These are phyloP conservation scores for Alisma plantagoaquatica DNA, from an alignment of 106 monocot genomes.

Conservation along the genomic window DNA sequence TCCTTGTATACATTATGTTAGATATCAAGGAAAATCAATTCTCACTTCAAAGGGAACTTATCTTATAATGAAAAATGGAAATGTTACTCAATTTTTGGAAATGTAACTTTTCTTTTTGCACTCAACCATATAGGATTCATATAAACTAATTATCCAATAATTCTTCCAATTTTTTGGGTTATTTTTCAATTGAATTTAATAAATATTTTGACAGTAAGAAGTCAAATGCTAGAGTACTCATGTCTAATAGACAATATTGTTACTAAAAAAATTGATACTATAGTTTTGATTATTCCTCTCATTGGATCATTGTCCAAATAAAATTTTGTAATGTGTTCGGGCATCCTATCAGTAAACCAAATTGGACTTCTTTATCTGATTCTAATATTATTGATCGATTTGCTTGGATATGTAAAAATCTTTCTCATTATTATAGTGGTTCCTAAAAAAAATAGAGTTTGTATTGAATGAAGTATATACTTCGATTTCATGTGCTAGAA, in stretches of 20 bases:
- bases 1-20: not conserved
- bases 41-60: not conserved
- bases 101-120: not conserved
- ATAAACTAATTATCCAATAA: not conserved
- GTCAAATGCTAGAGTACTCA: not conserved
- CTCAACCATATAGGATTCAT: not conserved
- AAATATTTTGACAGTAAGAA: not conserved
- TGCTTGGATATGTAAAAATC: not conserved
- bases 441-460: constrained; percentile 1
- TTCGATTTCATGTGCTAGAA: not conserved
- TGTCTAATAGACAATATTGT: not conserved
- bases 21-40: constrained; percentile 1
- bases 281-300: not conserved
- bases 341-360: not conserved
- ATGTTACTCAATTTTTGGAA: too few relatives aligned
- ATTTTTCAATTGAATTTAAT: not conserved
- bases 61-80: too few relatives aligned
- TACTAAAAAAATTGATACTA: not conserved
- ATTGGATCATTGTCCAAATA: not conserved
- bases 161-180: not conserved
- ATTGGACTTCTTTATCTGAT: not conserved
- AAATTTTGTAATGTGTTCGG: not conserved
- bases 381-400: not conserved
- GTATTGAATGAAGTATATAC: not conserved
- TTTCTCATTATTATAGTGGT: not conserved